Evolutionary conservation across 2,329 filamentous ascomycete genomes (phyloP).

Genomic region (Claviceps citrina): DNA sequence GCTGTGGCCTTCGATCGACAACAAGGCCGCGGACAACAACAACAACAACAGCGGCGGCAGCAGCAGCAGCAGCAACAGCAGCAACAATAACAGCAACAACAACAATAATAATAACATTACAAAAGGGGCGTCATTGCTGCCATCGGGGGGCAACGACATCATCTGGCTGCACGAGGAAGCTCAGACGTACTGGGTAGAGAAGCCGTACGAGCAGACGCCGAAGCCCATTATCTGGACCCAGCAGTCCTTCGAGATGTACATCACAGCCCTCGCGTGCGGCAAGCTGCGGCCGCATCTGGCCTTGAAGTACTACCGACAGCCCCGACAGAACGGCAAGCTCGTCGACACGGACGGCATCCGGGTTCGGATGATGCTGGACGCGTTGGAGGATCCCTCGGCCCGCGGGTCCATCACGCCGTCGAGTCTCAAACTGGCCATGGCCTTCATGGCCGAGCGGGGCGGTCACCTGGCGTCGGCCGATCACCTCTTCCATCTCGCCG

Average conservation of each 20-base stretch:
- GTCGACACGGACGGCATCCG: conserved; percentile 24
- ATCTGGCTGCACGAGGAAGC: conserved; percentile 23
- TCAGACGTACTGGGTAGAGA: conserved; percentile 15
- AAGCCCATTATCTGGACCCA: conserved; percentile 26
- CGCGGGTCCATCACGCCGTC: conserved; percentile 21
- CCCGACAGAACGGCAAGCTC: conserved; percentile 12
- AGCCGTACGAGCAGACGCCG: conserved; percentile 24
- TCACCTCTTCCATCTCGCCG: conserved; percentile 22
- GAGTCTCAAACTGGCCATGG: conserved; percentile 29
- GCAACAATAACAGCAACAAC: too few relatives aligned
- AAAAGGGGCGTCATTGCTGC: conserved; percentile 12
- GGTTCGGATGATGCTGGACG: conserved; percentile 21
- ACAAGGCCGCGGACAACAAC: conserved; percentile 11
- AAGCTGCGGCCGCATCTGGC: conserved; percentile 19
- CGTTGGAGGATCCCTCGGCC: conserved; percentile 23
- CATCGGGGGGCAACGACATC: conserved; percentile 11
- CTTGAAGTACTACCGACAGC: conserved; percentile 20
- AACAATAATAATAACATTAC: not conserved
- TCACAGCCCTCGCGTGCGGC: conserved; percentile 25
- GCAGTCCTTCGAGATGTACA: conserved; percentile 26
- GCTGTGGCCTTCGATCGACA: conserved; percentile 21
- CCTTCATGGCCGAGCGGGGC: conserved; percentile 22
- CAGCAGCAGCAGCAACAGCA: too few relatives aligned
- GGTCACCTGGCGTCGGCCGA: conserved; percentile 21
- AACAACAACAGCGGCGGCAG: too few relatives aligned